Evolutionary conservation across 345 rosid genomes (phyloP), one percentile per base, ranked within the genome.

Genomic region (Aquilaria sinensis): DNA sequence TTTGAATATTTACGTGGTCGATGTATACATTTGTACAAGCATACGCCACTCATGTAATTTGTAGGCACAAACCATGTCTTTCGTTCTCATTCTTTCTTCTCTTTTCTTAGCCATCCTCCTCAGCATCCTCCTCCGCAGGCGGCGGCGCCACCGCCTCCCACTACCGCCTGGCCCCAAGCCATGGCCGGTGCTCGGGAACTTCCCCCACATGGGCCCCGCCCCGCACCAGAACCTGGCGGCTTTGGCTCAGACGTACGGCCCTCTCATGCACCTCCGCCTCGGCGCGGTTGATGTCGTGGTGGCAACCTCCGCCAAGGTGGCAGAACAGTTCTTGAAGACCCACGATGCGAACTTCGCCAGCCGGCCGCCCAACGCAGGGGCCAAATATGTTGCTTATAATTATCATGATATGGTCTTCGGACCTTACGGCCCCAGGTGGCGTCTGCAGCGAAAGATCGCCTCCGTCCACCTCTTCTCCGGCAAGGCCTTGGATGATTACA

Each of bases 351-450:
- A 90, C 62, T 93, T 93, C 81, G 79, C 88, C 3, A 88, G 90
- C 83, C 79, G 98, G 15, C 97, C 98, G 14, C 94, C 97, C 1
- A 93, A 80, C 68, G 69, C 97, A 1, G 98, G 98, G n/a, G 98
- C 94, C 11, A 90, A 90, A 64, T 72, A 93, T 60, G 73, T 93
- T 8, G 96, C 98, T 0, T 93, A 93, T 33, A 90, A 93, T 32
- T 88, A 90, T 10, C 97, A 93, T 47, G 98, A 93, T 78, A 81
- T 93, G 13, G 98, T 90, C 63, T 90, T 93, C 65, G 89, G 94
- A 0, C 98, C 98, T 0, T 93, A 93, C 50, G 98, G 98, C 4
- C 71, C 88, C 1, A 47, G 97, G 65, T 93, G 98, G 98, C 78
- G 98, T 49, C 9, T 87, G 90, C 72, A 90, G 11, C 49, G 98